Evolutionary conservation across 805 yeast genomes (phyloP).

Genomic region (Ogataea chonburiensis): DNA sequence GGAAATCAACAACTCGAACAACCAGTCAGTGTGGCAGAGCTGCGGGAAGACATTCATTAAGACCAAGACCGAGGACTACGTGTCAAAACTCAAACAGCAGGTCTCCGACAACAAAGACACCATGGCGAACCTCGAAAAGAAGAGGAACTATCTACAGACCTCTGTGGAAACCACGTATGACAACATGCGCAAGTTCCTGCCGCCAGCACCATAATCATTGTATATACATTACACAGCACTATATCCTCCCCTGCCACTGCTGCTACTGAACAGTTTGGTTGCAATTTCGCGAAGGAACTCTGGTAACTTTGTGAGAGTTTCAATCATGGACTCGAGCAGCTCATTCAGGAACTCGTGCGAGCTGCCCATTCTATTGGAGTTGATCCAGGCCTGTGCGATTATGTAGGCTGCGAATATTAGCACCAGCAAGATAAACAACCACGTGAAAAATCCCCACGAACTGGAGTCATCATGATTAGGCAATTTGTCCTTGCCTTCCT

Average conservation of each 20-base stretch:
- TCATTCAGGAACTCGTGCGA: slow-evolving; percentile 70
- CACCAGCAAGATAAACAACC: slow-evolving; percentile 74
- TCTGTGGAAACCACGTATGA: slow-evolving; percentile 73
- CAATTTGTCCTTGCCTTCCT: slow-evolving; percentile 29
- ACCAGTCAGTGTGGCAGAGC: slow-evolving; percentile 73
- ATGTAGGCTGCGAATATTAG: slow-evolving; percentile 69
- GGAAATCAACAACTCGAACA: slow-evolving; percentile 48
- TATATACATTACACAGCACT: slow-evolving; percentile 67
- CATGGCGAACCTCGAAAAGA: slow-evolving; percentile 59
- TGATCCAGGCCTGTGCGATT: slow-evolving; percentile 72
- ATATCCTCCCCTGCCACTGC: slow-evolving; percentile 77
- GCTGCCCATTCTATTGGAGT: slow-evolving; percentile 62
- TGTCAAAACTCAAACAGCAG: slow-evolving; percentile 48
- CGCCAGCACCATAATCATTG: slow-evolving; percentile 5
- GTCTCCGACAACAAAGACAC: slow-evolving; percentile 56
- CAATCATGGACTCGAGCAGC: slow-evolving; percentile 64
- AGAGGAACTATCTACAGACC: slow-evolving; percentile 69
- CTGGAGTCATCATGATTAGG: slow-evolving; percentile 35
- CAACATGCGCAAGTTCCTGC: slow-evolving; percentile 44
- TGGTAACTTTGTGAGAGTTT: slow-evolving; percentile 59
- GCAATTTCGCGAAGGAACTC: slow-evolving; percentile 65
- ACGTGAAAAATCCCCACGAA: slow-evolving; percentile 81
- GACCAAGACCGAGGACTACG: slow-evolving; percentile 46
- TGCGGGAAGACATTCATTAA: slow-evolving; percentile 73
- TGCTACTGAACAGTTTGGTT: slow-evolving; percentile 61